A percentile compares a stretch with the other conserved stretches of the same genome.
phyloP scores from a whole-genome alignment of 2,329 filamentous ascomycete genomes.

The Cadophora sp. region DNA sequence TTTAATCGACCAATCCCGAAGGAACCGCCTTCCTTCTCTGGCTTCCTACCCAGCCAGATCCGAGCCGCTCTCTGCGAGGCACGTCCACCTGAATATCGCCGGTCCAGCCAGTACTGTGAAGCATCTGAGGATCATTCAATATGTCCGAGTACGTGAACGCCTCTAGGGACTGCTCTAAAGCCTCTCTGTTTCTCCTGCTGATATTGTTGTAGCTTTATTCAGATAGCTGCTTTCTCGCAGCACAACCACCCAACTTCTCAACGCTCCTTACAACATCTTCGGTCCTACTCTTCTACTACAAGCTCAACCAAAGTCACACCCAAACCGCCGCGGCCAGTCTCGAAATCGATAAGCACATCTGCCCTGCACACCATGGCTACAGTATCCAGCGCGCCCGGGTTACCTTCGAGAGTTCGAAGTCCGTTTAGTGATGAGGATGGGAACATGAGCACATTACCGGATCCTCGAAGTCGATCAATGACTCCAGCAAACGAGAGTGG shows the following conservation, averaged over 20 bases:
- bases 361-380: conserved; percentile 49
- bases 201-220: conserved; percentile 55
- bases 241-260: conserved; percentile 52
- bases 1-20: neutral
- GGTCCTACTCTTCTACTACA: conserved; percentile 60
- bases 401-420: conserved; percentile 42
- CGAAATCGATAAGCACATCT: conserved; percentile 48
- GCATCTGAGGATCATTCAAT: conserved; percentile 7
- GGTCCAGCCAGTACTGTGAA: neutral
- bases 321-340: conserved; percentile 44
- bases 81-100: conserved; percentile 1
- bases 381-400: conserved; percentile 35
- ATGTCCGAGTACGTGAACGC: conserved; percentile 30
- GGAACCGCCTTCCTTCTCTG: neutral
- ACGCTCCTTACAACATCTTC: conserved; percentile 55
- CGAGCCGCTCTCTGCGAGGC: neutral
- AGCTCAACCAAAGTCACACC: conserved; percentile 47
- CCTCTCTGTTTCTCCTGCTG: neutral
- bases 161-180: neutral
- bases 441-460: conserved; percentile 73
- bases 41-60: neutral
- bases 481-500: conserved; percentile 51
- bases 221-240: conserved; percentile 56
- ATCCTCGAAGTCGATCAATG: conserved; percentile 62
- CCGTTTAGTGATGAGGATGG: conserved; percentile 58